Evolutionary conservation across 2,329 filamentous ascomycete species (phyloP), one percentile per base, ranked within the genome.

Genomic region (Parastagonospora nodorum): DNA sequence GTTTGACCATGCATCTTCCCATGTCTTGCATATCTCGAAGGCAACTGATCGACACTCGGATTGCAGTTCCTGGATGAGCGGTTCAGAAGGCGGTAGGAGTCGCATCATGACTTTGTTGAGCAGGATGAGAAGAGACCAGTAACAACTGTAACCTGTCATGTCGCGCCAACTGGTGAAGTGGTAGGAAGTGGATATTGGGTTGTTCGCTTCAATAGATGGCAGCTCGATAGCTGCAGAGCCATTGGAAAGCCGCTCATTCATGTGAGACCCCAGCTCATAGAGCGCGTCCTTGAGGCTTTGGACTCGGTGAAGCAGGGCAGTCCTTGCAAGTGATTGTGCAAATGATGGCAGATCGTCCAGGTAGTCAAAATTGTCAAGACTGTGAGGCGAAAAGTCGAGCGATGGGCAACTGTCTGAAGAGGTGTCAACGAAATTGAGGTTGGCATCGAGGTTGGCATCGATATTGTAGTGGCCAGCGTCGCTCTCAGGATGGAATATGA

Each of bases 21-120:
- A 72, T 9, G 65, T 70, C 50, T 69, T 70, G 54, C 68, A 71
- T 4, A 72, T 70, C 14, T 72, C 60, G 2, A 63, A 42, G 9
- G 67, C 65, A 11, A 69, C 31, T 15, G 51, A 55, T 8, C 60
- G 65, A 32, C 59, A 68, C 44, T 71, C 66, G 7, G 60, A 57
- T 51, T 70, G 60, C 1, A 72, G 39, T 5, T 47, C 53, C 42
- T 61, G 61, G 32, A 56, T 44, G 5, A 45, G 45, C 6, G 63
- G 58, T 33, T 68, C 58, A 31, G 48, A 63, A 2, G 58, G 51
- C n/a, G 61, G 60, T 1, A 71, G 57, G 1, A 71, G 53, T 42
- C 61, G 63, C 46, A 68, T 63, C 11, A 70, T 43, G 35, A 66
- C 45, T 53, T 66, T 68, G 45, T 69, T 71, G 8, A 60, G 58